Evolutionary conservation across 768 basidiomycete genomes (phyloP).

Genomic region (Trametopsis cervina): DNA sequence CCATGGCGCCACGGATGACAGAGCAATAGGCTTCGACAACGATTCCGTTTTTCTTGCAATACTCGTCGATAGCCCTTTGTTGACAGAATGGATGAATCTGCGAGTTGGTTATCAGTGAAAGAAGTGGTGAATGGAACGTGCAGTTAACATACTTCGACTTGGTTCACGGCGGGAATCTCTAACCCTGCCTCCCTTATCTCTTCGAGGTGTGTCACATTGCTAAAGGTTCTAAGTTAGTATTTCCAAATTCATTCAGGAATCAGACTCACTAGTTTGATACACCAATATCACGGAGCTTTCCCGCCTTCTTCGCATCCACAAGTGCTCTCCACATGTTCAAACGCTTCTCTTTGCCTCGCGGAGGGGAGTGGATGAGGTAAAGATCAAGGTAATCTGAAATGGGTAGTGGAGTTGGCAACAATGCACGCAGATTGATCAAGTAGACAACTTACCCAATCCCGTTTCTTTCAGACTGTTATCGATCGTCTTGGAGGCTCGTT

Average conservation of each 20-base stretch:
- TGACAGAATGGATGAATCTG: slow-evolving; percentile 82
- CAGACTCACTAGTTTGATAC: slow-evolving; percentile 74
- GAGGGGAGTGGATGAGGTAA: slow-evolving; percentile 73
- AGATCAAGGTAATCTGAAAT: slow-evolving; percentile 57
- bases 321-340: slow-evolving; percentile 70
- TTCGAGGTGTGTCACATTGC: slow-evolving; percentile 57
- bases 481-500: slow-evolving; percentile 49
- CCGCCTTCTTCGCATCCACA: slow-evolving; percentile 49
- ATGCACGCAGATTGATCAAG: background rate
- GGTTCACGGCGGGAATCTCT: slow-evolving; percentile 68
- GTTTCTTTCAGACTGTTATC: slow-evolving; percentile 55
- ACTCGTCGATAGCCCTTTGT: slow-evolving; percentile 70
- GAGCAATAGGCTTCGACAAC: slow-evolving; percentile 49
- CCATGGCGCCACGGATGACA: slow-evolving; percentile 43
- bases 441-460: slow-evolving; percentile 40
- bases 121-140: too few species aligned
- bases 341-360: slow-evolving; percentile 54
- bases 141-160: slow-evolving; percentile 71
- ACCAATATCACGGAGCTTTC: slow-evolving; percentile 68
- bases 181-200: slow-evolving; percentile 61
- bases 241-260: background rate
- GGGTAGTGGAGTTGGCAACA: slow-evolving; percentile 10
- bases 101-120: background rate
- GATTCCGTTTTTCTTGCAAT: slow-evolving; percentile 36
- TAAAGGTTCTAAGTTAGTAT: slow-evolving; percentile 20